phyloP scores from a whole-genome alignment of 345 rosid species.

The Citrus glauca region DNA sequence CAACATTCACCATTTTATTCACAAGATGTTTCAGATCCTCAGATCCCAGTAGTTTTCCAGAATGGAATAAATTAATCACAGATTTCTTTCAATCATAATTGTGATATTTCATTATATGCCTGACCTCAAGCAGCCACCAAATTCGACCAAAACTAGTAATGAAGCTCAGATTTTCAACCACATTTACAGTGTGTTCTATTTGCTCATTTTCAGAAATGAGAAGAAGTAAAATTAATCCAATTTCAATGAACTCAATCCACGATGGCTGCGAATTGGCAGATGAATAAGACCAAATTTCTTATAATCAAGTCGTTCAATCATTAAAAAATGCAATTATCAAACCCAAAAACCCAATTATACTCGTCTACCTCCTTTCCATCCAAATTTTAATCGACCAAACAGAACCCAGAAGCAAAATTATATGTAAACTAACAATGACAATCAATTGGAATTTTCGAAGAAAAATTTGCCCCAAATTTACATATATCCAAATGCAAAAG shows the following conservation, averaged over 20 bases:
- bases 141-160: background rate
- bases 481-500: background rate
- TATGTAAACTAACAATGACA: background rate
- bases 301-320: background rate
- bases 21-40: background rate
- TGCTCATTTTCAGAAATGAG: background rate
- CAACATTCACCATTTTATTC: background rate
- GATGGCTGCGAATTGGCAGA: background rate
- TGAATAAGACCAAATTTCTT: background rate
- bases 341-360: background rate
- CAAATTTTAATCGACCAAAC: background rate
- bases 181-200: background rate
- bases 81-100: background rate
- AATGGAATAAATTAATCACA: background rate
- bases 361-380: background rate
- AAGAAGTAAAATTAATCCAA: background rate
- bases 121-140: background rate
- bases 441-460: background rate
- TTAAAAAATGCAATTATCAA: slow-evolving; percentile 1
- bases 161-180: background rate
- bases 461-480: background rate
- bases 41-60: background rate
- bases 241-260: background rate
- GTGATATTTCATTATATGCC: background rate
- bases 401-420: background rate